A percentile compares a stretch with the other conserved stretches of the same genome.
Evolutionary conservation across 1,284 basidiomycete genomes (phyloP).

Genomic region (Schizophyllum amplum): DNA sequence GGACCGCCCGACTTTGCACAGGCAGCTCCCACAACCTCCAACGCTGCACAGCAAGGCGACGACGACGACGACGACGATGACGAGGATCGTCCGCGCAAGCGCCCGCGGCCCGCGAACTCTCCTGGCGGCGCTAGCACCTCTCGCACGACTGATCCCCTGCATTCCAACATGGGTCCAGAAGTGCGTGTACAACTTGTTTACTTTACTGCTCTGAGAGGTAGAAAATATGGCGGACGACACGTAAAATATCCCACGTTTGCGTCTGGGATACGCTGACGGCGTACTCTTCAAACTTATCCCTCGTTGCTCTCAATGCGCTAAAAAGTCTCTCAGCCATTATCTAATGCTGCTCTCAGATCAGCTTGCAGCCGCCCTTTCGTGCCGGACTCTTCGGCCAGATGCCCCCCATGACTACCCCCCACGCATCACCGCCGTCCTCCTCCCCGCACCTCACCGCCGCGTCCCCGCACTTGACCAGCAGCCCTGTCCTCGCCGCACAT

Average conservation of each 20-base stretch:
- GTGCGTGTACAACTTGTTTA: too few species aligned
- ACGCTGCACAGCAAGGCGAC: constrained; percentile 32
- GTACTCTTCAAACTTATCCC: too few species aligned
- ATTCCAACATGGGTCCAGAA: background rate
- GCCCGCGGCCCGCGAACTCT: background rate
- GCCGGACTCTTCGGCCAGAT: background rate
- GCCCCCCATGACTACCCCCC: background rate
- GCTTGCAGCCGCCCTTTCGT: background rate
- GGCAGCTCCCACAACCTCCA: constrained; percentile 17
- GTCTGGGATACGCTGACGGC: too few species aligned
- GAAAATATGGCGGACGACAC: too few species aligned
- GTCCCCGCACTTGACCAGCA: background rate
- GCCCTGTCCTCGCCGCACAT: background rate
- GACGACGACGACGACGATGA: constrained; percentile 33
- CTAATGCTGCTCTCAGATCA: too few species aligned
- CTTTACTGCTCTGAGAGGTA: too few species aligned
- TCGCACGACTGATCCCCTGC: background rate
- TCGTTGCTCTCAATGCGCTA: background rate
- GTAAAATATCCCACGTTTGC: too few species aligned
- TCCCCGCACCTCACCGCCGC: background rate
- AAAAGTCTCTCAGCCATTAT: background rate
- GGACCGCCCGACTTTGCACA: constrained; percentile 40
- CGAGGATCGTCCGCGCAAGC: constrained; percentile 18
- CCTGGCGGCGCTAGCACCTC: background rate
- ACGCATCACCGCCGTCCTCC: background rate